Base-by-base conservation (phyloP, 1,284 basidiomycete species). In the Ganoderma lingzhi region DNA sequence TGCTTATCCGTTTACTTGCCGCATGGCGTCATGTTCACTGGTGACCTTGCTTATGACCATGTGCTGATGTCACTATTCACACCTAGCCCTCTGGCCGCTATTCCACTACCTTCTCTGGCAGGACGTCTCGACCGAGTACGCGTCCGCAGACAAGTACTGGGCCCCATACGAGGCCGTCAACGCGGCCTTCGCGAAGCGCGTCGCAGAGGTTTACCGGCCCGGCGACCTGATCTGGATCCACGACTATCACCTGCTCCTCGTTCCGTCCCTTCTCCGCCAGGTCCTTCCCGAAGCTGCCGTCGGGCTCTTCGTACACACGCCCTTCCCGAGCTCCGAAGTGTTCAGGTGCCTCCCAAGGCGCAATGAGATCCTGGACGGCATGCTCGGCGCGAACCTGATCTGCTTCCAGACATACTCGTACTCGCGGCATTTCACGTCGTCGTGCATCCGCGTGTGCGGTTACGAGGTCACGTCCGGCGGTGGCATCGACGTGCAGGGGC, bases 41-140 rank as follows among this genome's bases (percentile, higher is more conserved):
- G 12, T 53, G 23, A 62, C 23, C 15, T 39, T 30, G 35, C 17
- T 23, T 15, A 30, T 69, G 58, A 68, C 45, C 17, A 19, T 39
- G 6, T 23, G 44, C 73, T 74, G 63, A 74, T 63, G 60, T 42
- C 6, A 28, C 9, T 64, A 8, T 17, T 55, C 9, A 41, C 28
- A 39, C 35, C 19, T 76, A 95, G 94, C 93, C 45, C 90, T 99
- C 63, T 99, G 97, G 97, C 98, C 97, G 0, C 85, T 99, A 37
- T 98, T 99, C 88, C 98, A 99, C 84, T 99, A 99, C 80, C 88
- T 99, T 68, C 91, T 98, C 67, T 98, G 96, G 96, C 96, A 98
- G 80, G 97, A 98, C 79, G 96, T 94, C 67, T 91, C 92, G 0
- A 90, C 90, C 39, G 93, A 94, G 78, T 90, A 91, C 72, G 89